phyloP scores from a whole-genome alignment of 768 basidiomycete genomes.

The Xerocomus potaroensis region DNA sequence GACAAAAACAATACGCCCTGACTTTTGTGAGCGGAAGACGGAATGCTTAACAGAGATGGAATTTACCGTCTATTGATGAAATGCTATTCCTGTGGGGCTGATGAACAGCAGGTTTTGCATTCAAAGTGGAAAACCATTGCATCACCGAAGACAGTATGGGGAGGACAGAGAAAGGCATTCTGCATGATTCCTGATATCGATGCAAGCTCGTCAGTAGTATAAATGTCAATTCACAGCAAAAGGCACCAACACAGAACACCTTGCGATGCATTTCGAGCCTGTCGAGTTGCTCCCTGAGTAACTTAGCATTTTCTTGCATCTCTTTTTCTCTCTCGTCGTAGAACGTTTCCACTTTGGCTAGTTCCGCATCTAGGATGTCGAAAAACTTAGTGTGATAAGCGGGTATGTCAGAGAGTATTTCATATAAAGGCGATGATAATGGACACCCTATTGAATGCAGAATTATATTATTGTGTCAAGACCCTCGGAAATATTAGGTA shows the following conservation, averaged over 20 bases:
- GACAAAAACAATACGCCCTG: neutral
- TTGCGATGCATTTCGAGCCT: constrained; percentile 69
- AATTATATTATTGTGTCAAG: neutral
- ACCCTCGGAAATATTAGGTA: neutral
- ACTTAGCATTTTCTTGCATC: constrained; percentile 43
- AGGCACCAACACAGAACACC: constrained; percentile 47
- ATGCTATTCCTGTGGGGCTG: neutral
- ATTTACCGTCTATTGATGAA: constrained; percentile 13
- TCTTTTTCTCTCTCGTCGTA: constrained; percentile 67
- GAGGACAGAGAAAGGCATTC: neutral
- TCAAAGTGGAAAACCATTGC: neutral
- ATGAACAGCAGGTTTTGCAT: too few relatives aligned
- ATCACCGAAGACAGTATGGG: constrained; percentile 3
- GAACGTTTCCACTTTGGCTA: constrained; percentile 84
- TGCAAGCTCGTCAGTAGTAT: neutral
- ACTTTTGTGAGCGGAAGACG: neutral
- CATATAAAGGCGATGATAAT: constrained; percentile 37
- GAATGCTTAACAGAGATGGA: neutral
- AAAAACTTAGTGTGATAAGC: constrained; percentile 69
- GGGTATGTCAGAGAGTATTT: constrained; percentile 51
- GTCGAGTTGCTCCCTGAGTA: constrained; percentile 62
- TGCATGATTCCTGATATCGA: constrained; percentile 9
- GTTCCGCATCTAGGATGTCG: constrained; percentile 63
- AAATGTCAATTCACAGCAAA: neutral
- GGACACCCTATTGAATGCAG: constrained; percentile 1